Evolutionary conservation across 805 yeast genomes (phyloP).

Genomic region (Saccharomycopsis microspora): DNA sequence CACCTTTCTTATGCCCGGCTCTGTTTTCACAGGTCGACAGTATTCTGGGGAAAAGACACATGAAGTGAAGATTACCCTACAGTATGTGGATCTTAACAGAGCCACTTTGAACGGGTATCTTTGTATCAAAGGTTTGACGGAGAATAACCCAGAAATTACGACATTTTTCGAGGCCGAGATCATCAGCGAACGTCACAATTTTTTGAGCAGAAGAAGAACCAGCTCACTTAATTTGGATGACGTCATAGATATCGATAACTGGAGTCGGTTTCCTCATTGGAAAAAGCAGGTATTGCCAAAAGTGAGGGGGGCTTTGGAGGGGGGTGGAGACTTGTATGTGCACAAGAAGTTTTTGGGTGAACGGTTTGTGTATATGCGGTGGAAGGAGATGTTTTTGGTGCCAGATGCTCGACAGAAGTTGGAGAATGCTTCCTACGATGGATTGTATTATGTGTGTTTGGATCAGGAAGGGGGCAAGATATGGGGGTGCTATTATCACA

Average conservation of each 20-base stretch:
- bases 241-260: conserved; percentile 7
- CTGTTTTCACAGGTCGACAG: conserved; percentile 25
- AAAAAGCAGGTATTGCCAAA: conserved; percentile 6
- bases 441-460: conserved; percentile 81
- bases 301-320: not conserved
- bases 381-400: conserved; percentile 85
- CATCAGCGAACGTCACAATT: conserved; percentile 41
- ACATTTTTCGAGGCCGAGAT: conserved; percentile 66
- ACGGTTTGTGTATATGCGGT: conserved; percentile 71
- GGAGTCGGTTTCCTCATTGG: conserved; percentile 14
- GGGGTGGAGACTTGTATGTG: conserved; percentile 13
- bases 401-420: conserved; percentile 52
- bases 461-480: conserved; percentile 68
- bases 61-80: conserved; percentile 45
- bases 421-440: conserved; percentile 78
- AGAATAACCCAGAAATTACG: conserved; percentile 55
- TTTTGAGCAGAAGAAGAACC: conserved; percentile 19
- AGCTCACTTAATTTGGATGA: conserved; percentile 5
- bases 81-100: conserved; percentile 40
- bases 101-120: conserved; percentile 48
- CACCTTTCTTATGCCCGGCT: conserved; percentile 17
- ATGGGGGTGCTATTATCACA: conserved; percentile 74
- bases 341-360: conserved; percentile 25
- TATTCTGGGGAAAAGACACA: conserved; percentile 25
- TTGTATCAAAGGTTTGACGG: conserved; percentile 58